Evolutionary conservation across 371 early-diverging fungal genomes (phyloP).

Genomic region (Lichtheimia ornata): DNA sequence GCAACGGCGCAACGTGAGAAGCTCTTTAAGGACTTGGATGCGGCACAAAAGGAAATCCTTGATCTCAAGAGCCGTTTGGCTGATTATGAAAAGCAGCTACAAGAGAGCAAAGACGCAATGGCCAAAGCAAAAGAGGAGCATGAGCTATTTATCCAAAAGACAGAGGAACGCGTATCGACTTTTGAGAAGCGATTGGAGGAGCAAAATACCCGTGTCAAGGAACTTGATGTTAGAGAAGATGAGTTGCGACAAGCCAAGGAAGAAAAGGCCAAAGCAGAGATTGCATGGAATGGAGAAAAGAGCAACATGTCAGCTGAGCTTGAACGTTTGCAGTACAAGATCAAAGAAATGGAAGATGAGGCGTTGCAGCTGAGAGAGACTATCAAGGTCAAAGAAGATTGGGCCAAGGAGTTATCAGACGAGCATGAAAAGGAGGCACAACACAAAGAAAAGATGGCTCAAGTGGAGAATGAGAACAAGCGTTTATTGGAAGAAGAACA

Average conservation of each 20-base stretch:
- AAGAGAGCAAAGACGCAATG: background rate
- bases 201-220: background rate
- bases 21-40: background rate
- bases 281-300: background rate
- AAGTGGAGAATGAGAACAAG: background rate
- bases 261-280: background rate
- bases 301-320: background rate
- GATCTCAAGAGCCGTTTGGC: background rate
- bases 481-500: slow-evolving; percentile 1
- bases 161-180: background rate
- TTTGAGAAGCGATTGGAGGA: background rate
- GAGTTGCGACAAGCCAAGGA: background rate
- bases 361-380: background rate
- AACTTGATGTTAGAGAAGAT: background rate
- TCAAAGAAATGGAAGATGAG: background rate
- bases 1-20: background rate
- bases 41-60: background rate
- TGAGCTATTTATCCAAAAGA: background rate
- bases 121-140: background rate
- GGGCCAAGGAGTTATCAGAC: background rate
- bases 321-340: background rate
- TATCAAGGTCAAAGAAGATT: background rate
- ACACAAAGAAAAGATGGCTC: background rate
- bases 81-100: background rate
- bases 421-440: no score